Percentiles rank a stretch among this genome's conserved stretches.
Evolutionary conservation across 1,284 basidiomycete genomes (phyloP).

Genomic region (Ceratobasidium theobromae): DNA sequence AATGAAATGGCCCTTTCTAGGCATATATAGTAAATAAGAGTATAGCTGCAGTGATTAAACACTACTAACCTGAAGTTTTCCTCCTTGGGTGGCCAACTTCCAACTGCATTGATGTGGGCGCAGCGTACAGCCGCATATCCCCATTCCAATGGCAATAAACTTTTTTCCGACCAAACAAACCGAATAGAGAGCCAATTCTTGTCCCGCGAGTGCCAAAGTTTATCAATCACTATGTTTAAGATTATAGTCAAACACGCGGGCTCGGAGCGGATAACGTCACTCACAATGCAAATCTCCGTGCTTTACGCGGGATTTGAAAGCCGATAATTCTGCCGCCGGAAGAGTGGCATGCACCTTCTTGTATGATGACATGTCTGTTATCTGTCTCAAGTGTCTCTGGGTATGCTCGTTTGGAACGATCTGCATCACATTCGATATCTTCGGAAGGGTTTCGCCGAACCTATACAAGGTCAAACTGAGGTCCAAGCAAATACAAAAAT

Average conservation of each 20-base stretch:
- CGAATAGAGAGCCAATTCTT: conserved; percentile 74
- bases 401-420: conserved; percentile 66
- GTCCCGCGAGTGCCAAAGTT: conserved; percentile 69
- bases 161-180: conserved; percentile 78
- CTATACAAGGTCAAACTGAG: conserved; percentile 43
- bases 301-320: conserved; percentile 66
- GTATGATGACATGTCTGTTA: conserved; percentile 70
- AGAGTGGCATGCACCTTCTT: conserved; percentile 72
- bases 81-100: conserved; percentile 78
- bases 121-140: conserved; percentile 79
- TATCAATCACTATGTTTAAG: conserved; percentile 49
- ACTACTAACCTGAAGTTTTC: conserved; percentile 74
- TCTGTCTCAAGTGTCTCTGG: conserved; percentile 65
- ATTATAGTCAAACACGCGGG: not conserved
- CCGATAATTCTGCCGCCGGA: conserved; percentile 67
- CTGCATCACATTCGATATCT: conserved; percentile 60
- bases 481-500: not conserved
- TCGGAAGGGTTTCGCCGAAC: conserved; percentile 70
- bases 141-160: conserved; percentile 72
- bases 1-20: conserved; percentile 74
- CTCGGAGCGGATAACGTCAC: not conserved
- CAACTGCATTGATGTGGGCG: conserved; percentile 68
- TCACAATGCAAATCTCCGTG: conserved; percentile 61
- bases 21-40: not conserved
- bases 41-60: not conserved